Conservation (phyloP, 371 early-diverging fungal species). For the Lichtheimia corymbifera region DNA sequence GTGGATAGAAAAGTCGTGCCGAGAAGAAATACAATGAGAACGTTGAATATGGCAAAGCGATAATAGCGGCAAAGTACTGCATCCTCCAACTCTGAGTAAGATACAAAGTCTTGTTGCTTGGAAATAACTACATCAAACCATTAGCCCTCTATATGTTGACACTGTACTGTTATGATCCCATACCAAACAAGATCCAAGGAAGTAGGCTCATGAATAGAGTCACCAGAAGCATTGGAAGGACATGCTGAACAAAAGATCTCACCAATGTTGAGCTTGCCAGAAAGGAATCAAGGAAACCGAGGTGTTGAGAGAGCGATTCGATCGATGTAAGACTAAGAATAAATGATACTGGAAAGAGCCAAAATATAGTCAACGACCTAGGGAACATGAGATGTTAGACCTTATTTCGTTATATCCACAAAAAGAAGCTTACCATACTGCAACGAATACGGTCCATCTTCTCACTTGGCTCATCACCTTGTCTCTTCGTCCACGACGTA, state of each 20-base stretch:
- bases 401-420: not conserved
- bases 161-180: not conserved
- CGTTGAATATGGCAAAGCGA: constrained; percentile 89
- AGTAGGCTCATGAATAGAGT: constrained; percentile 69
- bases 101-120: constrained; percentile 57
- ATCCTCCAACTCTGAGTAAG: constrained; percentile 65
- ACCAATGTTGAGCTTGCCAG: constrained; percentile 52
- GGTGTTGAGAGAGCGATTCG: constrained; percentile 63
- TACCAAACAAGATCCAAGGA: constrained; percentile 54
- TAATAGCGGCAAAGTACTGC: constrained; percentile 77
- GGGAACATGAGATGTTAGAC: constrained; percentile 8
- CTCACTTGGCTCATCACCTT: constrained; percentile 36
- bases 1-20: constrained; percentile 75
- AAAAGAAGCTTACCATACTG: constrained; percentile 49
- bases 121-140: constrained; percentile 49
- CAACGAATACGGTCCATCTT: constrained; percentile 54
- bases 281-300: constrained; percentile 54
- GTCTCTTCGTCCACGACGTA: constrained; percentile 52
- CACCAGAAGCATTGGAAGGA: constrained; percentile 64
- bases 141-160: constrained; percentile 30
- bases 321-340: constrained; percentile 73
- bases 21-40: constrained; percentile 83
- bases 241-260: constrained; percentile 60
- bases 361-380: constrained; percentile 71
- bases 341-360: constrained; percentile 68